Percentiles rank a stretch among this genome's conserved stretches.
Evolutionary conservation across 768 basidiomycete species (phyloP).

Genomic region (Chalciporus sphaerocephalus): DNA sequence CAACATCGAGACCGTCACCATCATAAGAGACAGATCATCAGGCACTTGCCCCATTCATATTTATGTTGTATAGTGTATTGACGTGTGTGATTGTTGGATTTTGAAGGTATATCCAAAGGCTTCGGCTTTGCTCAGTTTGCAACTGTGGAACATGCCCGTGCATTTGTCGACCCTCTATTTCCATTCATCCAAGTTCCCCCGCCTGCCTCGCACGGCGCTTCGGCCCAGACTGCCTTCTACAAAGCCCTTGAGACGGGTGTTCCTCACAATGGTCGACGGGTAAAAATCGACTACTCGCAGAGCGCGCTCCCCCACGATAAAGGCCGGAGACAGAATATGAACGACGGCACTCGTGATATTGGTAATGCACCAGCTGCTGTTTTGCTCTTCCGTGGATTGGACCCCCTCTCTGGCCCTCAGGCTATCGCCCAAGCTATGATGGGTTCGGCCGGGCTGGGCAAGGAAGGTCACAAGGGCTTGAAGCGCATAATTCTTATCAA

Average conservation of each 20-base stretch:
- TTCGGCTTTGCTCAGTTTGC: constrained; percentile 97
- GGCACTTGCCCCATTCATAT: constrained; percentile 87
- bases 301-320: constrained; percentile 71
- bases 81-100: constrained; percentile 63
- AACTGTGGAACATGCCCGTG: constrained; percentile 77
- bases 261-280: constrained; percentile 74
- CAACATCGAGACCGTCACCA: constrained; percentile 83
- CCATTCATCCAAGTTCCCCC: constrained; percentile 93
- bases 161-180: constrained; percentile 87
- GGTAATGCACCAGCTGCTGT: constrained; percentile 80
- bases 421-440: constrained; percentile 83
- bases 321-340: constrained; percentile 62
- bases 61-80: constrained; percentile 63
- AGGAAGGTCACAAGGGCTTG: constrained; percentile 83
- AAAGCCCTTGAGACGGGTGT: constrained; percentile 68
- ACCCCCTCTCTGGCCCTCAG: constrained; percentile 81
- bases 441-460: constrained; percentile 70
- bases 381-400: constrained; percentile 86
- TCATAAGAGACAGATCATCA: constrained; percentile 94
- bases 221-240: constrained; percentile 66
- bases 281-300: constrained; percentile 95
- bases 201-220: constrained; percentile 80
- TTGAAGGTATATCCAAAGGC: constrained; percentile 88
- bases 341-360: constrained; percentile 96
- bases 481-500: constrained; percentile 83